Base-by-base conservation (phyloP, 2,329 filamentous ascomycete species). In the Claviceps monticola region DNA sequence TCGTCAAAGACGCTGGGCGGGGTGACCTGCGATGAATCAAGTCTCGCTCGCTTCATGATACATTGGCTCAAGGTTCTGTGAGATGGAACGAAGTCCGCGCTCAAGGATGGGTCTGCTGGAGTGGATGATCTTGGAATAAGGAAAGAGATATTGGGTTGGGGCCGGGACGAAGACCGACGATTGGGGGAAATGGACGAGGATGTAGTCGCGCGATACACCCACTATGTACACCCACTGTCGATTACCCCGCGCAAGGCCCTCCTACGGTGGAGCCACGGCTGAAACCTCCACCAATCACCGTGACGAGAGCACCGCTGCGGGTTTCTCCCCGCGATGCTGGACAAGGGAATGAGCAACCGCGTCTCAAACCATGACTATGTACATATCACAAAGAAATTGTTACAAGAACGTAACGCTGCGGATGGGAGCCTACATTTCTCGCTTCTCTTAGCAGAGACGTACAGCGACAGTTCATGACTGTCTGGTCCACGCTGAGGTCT, bases 101-200 rank as follows among this genome's bases (percentile, higher is more conserved):
- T 34, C 3, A 41, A 49, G 46, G 45, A 46, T 52, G 52, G 81
- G 80, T 45, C 48, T 23, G 36, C 38, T 38, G n/a, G 53, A 37
- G 38, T 42, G 29, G 39, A 46, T 6, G 29, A 41, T 36, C 45
- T 39, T 44, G n/a, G 21, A 48, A 45, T 29, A 36, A 44, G 23
- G 29, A 46, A 45, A 23, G 29, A 38, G 44, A 34, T 34, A 29
- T 21, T 21, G 16, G 34, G 19, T n/a, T 19, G 29, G 45, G 51
- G 45, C 52, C 54, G 54, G 54, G 52, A 50, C 47, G 50, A 54
- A 55, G 44, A 21, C 54, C 54, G 54, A 29, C 21, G 49, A 43
- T 48, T 36, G 49, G 44, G 54, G 19, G 29, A 16, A n/a, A 39
- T 11, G 19, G 37, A 34, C 23, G 48, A 44, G 17, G 39, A 45